phyloP scores from a whole-genome alignment of 768 basidiomycete species.

The Tylopilus sp. region DNA sequence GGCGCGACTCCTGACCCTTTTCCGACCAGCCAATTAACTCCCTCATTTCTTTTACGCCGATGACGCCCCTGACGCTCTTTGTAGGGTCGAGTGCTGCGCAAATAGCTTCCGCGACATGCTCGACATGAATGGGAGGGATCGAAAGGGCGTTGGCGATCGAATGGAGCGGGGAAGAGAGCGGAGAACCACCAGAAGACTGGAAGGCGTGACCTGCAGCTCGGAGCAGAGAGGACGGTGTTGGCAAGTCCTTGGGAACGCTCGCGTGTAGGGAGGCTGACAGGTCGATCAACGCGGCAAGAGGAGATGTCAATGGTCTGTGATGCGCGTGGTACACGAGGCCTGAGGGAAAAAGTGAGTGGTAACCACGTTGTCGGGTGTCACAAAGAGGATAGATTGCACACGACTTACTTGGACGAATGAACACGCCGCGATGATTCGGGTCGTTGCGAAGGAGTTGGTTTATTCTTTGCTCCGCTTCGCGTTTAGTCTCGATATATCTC shows the following conservation, averaged over 20 bases:
- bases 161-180: constrained; percentile 46
- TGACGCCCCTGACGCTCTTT: constrained; percentile 55
- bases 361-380: constrained; percentile 12
- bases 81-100: constrained; percentile 55
- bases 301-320: constrained; percentile 82
- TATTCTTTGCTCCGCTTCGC: constrained; percentile 80
- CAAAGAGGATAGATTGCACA: constrained; percentile 11
- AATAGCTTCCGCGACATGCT: constrained; percentile 87
- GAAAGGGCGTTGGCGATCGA: constrained; percentile 75
- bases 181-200: constrained; percentile 29
- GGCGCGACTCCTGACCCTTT: constrained; percentile 27
- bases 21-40: constrained; percentile 66
- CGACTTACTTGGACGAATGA: constrained; percentile 83
- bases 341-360: constrained; percentile 28
- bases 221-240: constrained; percentile 64
- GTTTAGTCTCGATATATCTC: constrained; percentile 91
- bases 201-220: constrained; percentile 45
- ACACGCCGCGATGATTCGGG: constrained; percentile 61
- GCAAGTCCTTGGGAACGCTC: constrained; percentile 51
- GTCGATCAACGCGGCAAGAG: constrained; percentile 80
- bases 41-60: constrained; percentile 72
- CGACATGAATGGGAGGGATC: constrained; percentile 93
- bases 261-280: constrained; percentile 72
- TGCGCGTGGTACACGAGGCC: constrained; percentile 97
- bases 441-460: constrained; percentile 44